phyloP scores from a whole-genome alignment of 2,329 filamentous ascomycete genomes.

The Xylaria sp. region DNA sequence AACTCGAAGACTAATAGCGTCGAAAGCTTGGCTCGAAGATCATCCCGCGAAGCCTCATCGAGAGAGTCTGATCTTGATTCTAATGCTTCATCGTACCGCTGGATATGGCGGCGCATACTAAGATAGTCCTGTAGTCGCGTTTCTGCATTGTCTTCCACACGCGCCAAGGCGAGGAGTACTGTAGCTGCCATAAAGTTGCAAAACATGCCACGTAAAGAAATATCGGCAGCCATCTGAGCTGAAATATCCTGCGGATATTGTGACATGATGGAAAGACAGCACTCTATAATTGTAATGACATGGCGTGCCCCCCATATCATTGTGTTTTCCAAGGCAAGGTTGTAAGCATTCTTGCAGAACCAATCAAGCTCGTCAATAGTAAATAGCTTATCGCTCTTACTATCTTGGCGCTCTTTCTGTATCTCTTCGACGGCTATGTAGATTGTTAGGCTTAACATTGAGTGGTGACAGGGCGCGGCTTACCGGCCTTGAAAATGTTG shows the following conservation, averaged over 20 bases:
- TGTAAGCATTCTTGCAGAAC: conserved; percentile 85
- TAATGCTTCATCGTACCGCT: conserved; percentile 58
- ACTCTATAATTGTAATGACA: conserved; percentile 61
- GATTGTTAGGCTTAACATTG: conserved; percentile 16
- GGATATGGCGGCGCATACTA: conserved; percentile 63
- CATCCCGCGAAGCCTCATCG: conserved; percentile 51
- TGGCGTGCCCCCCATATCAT: conserved; percentile 58
- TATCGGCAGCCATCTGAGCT: conserved; percentile 50
- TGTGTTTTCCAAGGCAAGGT: conserved; percentile 69
- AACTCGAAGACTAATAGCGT: conserved; percentile 78
- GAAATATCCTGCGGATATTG: conserved; percentile 56
- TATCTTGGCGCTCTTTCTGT: conserved; percentile 45
- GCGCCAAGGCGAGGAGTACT: conserved; percentile 56
- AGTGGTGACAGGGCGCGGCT: conserved; percentile 18
- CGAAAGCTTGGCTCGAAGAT: conserved; percentile 66
- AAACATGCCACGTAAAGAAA: conserved; percentile 66
- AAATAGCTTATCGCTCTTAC: conserved; percentile 57
- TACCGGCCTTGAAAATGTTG: conserved; percentile 53
- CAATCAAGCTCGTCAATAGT: conserved; percentile 73
- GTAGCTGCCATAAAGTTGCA: conserved; percentile 72
- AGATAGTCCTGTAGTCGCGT: conserved; percentile 66
- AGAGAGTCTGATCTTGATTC: conserved; percentile 48
- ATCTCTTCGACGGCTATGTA: conserved; percentile 49
- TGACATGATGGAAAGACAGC: conserved; percentile 58
- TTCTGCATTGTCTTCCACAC: conserved; percentile 56